Percentiles rank a stretch among this genome's conserved stretches.
Evolutionary conservation across 2,329 filamentous ascomycete genomes (phyloP).

Genomic region (Blastomyces gilchristii): DNA sequence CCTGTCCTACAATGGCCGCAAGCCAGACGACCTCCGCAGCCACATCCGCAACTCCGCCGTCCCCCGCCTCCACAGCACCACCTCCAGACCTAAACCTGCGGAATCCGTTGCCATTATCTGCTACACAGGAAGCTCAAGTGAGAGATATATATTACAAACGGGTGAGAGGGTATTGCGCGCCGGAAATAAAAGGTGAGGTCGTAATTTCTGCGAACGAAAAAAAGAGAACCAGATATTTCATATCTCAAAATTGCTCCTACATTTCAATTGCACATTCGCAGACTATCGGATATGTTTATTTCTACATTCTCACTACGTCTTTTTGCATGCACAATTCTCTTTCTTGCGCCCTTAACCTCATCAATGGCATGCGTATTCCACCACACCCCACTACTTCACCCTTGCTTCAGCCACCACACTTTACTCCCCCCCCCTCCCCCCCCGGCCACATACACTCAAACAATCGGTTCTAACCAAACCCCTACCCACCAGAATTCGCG

Average conservation of each 20-base stretch:
- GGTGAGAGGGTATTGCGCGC: constrained; percentile 63
- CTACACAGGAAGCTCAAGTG: constrained; percentile 71
- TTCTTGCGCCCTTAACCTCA: neutral
- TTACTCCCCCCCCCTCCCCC: neutral
- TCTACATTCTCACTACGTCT: neutral
- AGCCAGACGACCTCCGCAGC: constrained; percentile 14
- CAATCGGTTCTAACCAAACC: too few relatives aligned
- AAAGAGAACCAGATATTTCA: neutral
- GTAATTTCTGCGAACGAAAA: neutral
- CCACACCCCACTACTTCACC: neutral
- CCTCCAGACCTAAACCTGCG: constrained; percentile 36
- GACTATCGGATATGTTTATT: neutral
- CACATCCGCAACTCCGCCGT: constrained; percentile 17
- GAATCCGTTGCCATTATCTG: constrained; percentile 74
- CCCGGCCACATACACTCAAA: too few relatives aligned
- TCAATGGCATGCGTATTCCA: neutral
- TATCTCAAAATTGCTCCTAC: neutral
- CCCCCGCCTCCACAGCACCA: constrained; percentile 9
- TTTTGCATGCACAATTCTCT: neutral
- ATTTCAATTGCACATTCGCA: neutral
- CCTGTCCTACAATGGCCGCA: constrained; percentile 15
- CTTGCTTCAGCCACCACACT: neutral
- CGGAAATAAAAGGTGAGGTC: constrained; percentile 61
- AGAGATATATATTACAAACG: constrained; percentile 70
- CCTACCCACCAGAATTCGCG: too few relatives aligned